A percentile compares a stretch with the other conserved stretches of the same genome.
Evolutionary conservation across 1,284 basidiomycete genomes (phyloP).

Genomic region (Trametes polyzona): DNA sequence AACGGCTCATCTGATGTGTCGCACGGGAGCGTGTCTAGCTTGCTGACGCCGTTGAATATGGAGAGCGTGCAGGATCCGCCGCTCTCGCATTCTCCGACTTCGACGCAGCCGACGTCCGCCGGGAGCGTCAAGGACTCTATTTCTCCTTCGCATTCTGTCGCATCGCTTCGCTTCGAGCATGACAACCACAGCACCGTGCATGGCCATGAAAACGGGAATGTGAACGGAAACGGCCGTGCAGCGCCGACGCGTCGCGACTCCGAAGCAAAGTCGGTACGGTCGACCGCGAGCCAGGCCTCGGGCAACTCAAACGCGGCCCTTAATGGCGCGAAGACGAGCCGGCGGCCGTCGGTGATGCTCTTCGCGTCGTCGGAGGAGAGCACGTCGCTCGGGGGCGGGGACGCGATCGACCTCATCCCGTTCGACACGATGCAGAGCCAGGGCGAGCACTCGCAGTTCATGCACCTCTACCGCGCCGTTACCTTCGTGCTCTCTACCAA

Average conservation of each 20-base stretch:
- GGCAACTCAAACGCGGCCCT: too few relatives aligned
- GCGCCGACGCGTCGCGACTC: not conserved
- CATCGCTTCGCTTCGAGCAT: not conserved
- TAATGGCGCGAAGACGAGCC: constrained; percentile 16
- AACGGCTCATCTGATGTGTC: not conserved
- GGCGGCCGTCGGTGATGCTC: constrained; percentile 34
- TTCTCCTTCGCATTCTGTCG: constrained; percentile 13
- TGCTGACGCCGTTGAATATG: constrained; percentile 1
- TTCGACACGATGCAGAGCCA: constrained; percentile 48
- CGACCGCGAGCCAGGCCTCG: constrained; percentile 13
- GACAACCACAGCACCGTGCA: not conserved
- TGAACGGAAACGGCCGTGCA: not conserved
- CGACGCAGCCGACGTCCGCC: constrained; percentile 12
- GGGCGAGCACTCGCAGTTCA: constrained; percentile 64
- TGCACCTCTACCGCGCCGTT: constrained; percentile 72
- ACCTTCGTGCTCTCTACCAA: constrained; percentile 67
- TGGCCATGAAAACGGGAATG: not conserved
- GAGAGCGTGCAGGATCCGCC: constrained; percentile 5
- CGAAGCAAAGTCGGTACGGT: constrained; percentile 14
- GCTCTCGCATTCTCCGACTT: constrained; percentile 15
- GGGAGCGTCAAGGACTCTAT: constrained; percentile 9
- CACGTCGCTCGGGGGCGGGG: constrained; percentile 40
- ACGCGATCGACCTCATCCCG: constrained; percentile 48
- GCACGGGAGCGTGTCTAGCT: not conserved
- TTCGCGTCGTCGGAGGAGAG: constrained; percentile 41